Base-by-base conservation (phyloP, 805 yeast species). In the Ogataea populi-albae region DNA sequence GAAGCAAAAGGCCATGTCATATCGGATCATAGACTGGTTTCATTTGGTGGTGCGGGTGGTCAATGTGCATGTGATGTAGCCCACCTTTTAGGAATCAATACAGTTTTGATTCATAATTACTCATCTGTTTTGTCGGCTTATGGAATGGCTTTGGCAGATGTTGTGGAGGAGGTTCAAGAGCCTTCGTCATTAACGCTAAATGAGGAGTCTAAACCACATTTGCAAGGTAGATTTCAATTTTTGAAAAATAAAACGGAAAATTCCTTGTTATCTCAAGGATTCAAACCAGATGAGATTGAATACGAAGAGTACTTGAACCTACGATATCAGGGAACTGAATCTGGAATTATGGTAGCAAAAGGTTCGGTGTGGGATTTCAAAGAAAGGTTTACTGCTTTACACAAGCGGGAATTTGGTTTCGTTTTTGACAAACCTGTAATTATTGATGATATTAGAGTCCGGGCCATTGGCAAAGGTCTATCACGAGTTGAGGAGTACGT, bases 31-130 rank as follows among this genome's bases (percentile, higher is more conserved):
- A 64, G 81, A 39, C 62, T 87, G 40, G 94, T 88, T 1, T 73
- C 91, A 2, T 87, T 87, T 62, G 96, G 96, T 30, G 96, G 96
- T 32, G 95, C 95, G 17, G 96, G 96, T 35, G 96, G 96, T 6
- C 96, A 87, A 61, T 89, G 85, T 59, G 89, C 93, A 2, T 79
- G 75, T 32, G 79, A 84, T 7, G 79, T 87, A 23, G 95, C 95
- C 1, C 69, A 75, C 38, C 69, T 73, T 17, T 66, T 87, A 41
- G 88, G 88, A 6, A 82, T 87, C 31, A 57, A 66, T 9, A 74
- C 77, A 19, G 83, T 87, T 6, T 59, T 86, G 22, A 79, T 84
- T 17, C 95, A 87, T 61, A 74, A 81, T 55, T 84, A 84, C 57
- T 85, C 95, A 2, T 85, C 95, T 0, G 77, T 87, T 26, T 65